A percentile compares a stretch with the other conserved stretches of the same genome.
Evolutionary conservation across 2,329 filamentous ascomycete genomes (phyloP).

Genomic region (Dothideomycetidae sp.): DNA sequence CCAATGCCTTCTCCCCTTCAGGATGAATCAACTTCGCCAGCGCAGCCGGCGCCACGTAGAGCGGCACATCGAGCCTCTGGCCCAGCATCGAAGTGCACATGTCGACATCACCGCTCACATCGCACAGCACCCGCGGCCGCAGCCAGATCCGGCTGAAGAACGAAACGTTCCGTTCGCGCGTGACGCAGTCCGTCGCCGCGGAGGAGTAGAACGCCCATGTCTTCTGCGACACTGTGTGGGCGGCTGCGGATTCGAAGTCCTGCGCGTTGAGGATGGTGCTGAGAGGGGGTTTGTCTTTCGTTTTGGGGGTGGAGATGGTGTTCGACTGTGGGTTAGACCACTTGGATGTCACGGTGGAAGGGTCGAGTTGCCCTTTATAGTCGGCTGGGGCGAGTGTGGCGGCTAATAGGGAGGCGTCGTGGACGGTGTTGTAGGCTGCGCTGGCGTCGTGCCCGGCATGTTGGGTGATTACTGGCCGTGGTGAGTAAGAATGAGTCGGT

Average conservation of each 20-base stretch:
- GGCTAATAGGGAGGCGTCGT: slow-evolving; percentile 31
- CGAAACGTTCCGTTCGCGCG: slow-evolving; percentile 29
- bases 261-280: slow-evolving; percentile 33
- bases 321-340: slow-evolving; percentile 20
- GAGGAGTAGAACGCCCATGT: slow-evolving; percentile 35
- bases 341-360: slow-evolving; percentile 15
- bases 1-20: slow-evolving; percentile 26
- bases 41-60: slow-evolving; percentile 25
- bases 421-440: slow-evolving; percentile 38
- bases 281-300: slow-evolving; percentile 30
- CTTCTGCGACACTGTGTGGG: slow-evolving; percentile 24
- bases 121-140: slow-evolving; percentile 32
- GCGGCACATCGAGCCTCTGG: slow-evolving; percentile 20
- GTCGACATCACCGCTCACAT: slow-evolving; percentile 24
- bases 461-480: slow-evolving; percentile 34
- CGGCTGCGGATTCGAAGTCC: slow-evolving; percentile 31
- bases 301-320: slow-evolving; percentile 18
- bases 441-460: slow-evolving; percentile 43
- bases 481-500: background rate
- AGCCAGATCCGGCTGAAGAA: slow-evolving; percentile 34
- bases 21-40: slow-evolving; percentile 25
- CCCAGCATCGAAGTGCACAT: slow-evolving; percentile 23
- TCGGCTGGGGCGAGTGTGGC: slow-evolving; percentile 30
- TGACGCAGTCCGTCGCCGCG: slow-evolving; percentile 36
- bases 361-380: slow-evolving; percentile 23